phyloP scores from a whole-genome alignment of 2,329 filamentous ascomycete genomes.

The Cladosporium halotolerans region DNA sequence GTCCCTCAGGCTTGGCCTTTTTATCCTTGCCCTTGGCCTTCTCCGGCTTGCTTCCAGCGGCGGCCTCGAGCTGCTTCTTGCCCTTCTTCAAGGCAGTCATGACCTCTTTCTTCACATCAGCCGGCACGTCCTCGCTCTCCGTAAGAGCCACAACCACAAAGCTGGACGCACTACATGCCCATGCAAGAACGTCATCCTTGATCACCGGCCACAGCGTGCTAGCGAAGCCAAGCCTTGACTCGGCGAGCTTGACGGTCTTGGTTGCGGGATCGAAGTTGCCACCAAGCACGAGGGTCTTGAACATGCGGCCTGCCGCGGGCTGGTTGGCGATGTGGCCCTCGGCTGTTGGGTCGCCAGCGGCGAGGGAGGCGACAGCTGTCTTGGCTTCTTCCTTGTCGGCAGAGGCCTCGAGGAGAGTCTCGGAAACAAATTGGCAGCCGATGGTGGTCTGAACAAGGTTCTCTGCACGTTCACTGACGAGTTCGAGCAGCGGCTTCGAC shows the following conservation, averaged over 20 bases:
- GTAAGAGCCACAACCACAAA: constrained; percentile 79
- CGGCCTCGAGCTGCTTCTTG: constrained; percentile 63
- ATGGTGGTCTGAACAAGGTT: constrained; percentile 70
- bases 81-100: constrained; percentile 65
- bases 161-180: constrained; percentile 80
- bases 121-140: constrained; percentile 60
- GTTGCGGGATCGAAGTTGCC: constrained; percentile 73
- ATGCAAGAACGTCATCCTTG: constrained; percentile 65
- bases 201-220: constrained; percentile 76
- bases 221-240: constrained; percentile 75
- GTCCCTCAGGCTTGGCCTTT: constrained; percentile 20
- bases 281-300: constrained; percentile 85
- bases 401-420: constrained; percentile 69
- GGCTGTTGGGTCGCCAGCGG: constrained; percentile 33
- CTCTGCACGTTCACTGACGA: constrained; percentile 61
- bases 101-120: constrained; percentile 60
- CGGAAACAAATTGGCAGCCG: constrained; percentile 78
- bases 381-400: constrained; percentile 60
- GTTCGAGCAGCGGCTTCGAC: constrained; percentile 67
- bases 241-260: constrained; percentile 62
- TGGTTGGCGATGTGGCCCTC: constrained; percentile 56
- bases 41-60: constrained; percentile 43
- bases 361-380: constrained; percentile 52
- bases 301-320: constrained; percentile 67
- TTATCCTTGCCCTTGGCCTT: constrained; percentile 37